These are phyloP conservation scores for Acanthamoeba lenticulata DNA, from an alignment of 208 protist species.

Conservation along the genomic window DNA sequence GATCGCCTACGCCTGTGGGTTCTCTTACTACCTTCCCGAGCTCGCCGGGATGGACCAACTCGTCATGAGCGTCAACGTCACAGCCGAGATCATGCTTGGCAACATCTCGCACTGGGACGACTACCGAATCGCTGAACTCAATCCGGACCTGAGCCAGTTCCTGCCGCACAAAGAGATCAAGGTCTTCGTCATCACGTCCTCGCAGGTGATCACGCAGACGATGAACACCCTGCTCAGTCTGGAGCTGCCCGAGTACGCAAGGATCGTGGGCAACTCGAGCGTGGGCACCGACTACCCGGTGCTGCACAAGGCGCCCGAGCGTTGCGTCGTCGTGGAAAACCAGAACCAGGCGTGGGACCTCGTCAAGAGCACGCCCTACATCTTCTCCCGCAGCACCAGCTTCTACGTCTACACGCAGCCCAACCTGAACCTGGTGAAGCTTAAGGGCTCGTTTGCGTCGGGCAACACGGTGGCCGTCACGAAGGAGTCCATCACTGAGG, in stretches of 20 bases:
- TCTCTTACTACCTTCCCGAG: background rate
- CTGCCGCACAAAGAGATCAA: background rate
- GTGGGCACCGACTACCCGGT: background rate
- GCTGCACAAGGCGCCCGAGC: background rate
- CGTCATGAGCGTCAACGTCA: background rate
- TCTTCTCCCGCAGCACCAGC: background rate
- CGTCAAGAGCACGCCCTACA: background rate
- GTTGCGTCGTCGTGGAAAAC: background rate
- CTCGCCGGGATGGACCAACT: background rate
- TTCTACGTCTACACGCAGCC: background rate
- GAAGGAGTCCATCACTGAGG: background rate
- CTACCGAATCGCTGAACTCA: background rate
- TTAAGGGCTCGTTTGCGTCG: background rate
- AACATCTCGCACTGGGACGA: background rate
- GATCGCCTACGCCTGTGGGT: background rate
- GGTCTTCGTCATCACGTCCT: background rate
- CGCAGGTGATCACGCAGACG: background rate
- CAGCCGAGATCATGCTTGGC: background rate
- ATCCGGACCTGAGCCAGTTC: background rate
- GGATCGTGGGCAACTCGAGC: background rate
- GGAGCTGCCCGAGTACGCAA: background rate
- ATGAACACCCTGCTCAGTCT: background rate
- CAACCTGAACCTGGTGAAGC: background rate
- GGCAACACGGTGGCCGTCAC: background rate
- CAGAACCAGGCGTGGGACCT: background rate